A percentile compares a stretch with the other conserved stretches of the same genome.
These are phyloP conservation scores for Euptelea pleiosperma DNA, from an alignment of 164 flowering plant genomes.

Conservation along the genomic window DNA sequence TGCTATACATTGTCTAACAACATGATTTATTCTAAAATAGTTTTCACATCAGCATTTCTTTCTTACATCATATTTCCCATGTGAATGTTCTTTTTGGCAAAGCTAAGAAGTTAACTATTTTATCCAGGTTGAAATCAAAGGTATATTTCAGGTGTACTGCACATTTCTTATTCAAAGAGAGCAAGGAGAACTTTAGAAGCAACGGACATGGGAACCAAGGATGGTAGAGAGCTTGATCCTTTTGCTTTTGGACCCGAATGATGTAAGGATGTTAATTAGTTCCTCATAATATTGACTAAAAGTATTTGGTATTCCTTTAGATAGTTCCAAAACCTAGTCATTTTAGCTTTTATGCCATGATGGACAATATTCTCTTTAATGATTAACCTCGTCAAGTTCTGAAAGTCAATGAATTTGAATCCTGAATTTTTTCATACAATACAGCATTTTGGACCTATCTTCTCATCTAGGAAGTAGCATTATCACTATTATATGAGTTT, in stretches of 20 bases:
- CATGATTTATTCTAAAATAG: background rate
- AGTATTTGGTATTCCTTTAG: background rate
- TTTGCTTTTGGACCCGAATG: constrained; percentile 79
- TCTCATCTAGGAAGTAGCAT: too few species aligned
- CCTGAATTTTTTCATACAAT: too few species aligned
- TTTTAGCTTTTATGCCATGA: background rate
- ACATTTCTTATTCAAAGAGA: constrained; percentile 54
- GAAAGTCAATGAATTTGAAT: too few species aligned
- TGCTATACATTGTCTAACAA: background rate
- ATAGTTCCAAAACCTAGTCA: background rate
- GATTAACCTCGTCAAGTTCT: background rate
- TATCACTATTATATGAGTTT: too few species aligned
- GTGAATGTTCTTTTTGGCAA: background rate
- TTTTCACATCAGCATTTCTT: background rate
- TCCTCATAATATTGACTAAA: background rate
- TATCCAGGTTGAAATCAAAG: constrained; percentile 66
- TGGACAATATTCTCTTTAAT: too few species aligned
- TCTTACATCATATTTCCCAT: background rate
- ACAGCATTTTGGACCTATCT: too few species aligned
- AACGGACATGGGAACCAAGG: constrained; percentile 91
- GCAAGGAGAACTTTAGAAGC: constrained; percentile 60
- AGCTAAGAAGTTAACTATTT: background rate
- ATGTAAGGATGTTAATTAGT: constrained; percentile 47
- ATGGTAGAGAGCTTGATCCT: constrained; percentile 88
- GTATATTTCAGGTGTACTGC: constrained; percentile 63